A percentile compares a stretch with the other conserved stretches of the same genome.
These are phyloP conservation scores for Ganoderma lucidum DNA, from an alignment of 1,284 basidiomycete species.

Conservation along the genomic window DNA sequence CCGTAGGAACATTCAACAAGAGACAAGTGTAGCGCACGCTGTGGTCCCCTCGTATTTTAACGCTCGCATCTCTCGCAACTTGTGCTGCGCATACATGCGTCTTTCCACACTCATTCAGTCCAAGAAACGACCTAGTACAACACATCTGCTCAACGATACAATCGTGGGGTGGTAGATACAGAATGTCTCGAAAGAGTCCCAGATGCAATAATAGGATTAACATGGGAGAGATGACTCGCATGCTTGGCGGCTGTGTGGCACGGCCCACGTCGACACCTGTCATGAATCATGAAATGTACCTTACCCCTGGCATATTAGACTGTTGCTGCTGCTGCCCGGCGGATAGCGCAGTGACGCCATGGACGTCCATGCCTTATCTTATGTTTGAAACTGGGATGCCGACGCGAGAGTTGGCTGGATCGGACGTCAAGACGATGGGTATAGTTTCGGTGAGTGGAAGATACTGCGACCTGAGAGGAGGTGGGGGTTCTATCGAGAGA, in stretches of 20 bases:
- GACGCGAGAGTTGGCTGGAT: conserved; percentile 31
- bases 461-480: conserved; percentile 29
- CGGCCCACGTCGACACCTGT: conserved; percentile 1
- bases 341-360: background rate
- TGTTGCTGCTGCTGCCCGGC: background rate
- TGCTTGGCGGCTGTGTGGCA: background rate
- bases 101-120: background rate
- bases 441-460: conserved; percentile 36
- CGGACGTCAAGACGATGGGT: conserved; percentile 39
- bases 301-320: background rate
- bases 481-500: conserved; percentile 37
- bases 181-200: background rate
- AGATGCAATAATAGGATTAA: background rate
- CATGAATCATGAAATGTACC: background rate
- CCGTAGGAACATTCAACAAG: conserved; percentile 17
- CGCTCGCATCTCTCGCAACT: conserved; percentile 16
- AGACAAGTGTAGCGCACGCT: conserved; percentile 5
- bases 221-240: background rate
- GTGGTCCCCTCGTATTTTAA: conserved; percentile 8
- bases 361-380: background rate
- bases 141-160: background rate
- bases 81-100: conserved; percentile 12
- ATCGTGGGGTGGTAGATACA: background rate
- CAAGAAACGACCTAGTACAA: background rate
- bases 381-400: conserved; percentile 30